Conservation (phyloP, 176 grass and related monocot species). For the Oryza australiensis region DNA sequence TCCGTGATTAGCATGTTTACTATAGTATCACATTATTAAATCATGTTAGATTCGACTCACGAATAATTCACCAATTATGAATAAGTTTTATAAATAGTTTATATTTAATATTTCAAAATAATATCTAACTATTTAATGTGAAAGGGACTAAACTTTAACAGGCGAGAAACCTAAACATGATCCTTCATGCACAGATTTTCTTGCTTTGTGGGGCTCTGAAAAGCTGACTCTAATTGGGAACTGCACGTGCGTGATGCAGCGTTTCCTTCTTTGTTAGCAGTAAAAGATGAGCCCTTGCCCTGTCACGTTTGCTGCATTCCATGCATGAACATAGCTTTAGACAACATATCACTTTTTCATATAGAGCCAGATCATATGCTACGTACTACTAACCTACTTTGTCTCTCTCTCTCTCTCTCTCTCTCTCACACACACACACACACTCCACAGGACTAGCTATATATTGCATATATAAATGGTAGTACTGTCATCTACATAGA, state of each 20-base stretch:
- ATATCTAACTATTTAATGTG: no score
- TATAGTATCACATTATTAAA: no score
- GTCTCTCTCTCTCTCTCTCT: slow-evolving; percentile 7
- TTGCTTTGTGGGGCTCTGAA: background rate
- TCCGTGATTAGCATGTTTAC: no score
- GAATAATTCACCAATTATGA: no score
- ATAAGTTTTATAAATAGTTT: no score
- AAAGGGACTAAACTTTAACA: no score
- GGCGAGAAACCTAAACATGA: no score
- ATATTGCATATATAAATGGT: background rate
- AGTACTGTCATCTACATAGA: background rate
- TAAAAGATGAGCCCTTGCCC: slow-evolving; percentile 1
- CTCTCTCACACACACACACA: background rate
- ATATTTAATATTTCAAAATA: no score
- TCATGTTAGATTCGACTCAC: no score
- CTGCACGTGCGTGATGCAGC: background rate
- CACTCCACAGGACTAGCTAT: background rate
- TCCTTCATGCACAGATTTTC: background rate
- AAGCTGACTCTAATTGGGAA: background rate
- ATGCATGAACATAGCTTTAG: slow-evolving; percentile 8
- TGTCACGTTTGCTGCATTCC: background rate
- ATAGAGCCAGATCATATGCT: slow-evolving; percentile 7
- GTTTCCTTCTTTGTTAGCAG: background rate
- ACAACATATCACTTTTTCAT: slow-evolving; percentile 26
- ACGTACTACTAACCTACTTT: background rate